Base-by-base conservation (phyloP, 306 rosid species). In the Calophaca sinica region DNA sequence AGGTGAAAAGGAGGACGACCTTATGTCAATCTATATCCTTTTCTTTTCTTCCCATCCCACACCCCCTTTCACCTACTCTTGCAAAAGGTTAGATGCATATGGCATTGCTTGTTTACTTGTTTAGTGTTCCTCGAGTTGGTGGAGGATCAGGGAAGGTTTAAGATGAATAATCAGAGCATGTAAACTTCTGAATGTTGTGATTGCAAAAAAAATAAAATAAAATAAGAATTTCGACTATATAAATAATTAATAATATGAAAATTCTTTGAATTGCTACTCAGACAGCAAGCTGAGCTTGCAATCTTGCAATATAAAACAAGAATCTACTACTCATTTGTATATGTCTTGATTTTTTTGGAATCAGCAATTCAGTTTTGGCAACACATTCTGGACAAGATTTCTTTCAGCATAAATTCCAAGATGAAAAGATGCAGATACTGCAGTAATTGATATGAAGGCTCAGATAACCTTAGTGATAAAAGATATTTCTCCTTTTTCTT, bases 1-100 rank as follows among this genome's bases (percentile, higher is more conserved):
- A 58, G 97, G 98, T 60, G 96, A 94, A 86, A 91, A 88, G 90
- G 97, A 81, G 84, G 96, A 86, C 41, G 88, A 86, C 71, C 78
- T 71, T 32, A 89, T 81, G 90, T 84, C 79, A 72, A 86, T 78
- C 8, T 70, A 93, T 93, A 93, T 93, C 98, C 98, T 91, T 84
- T 73, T 13, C 62, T 60, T 81, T 72, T 8, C 14, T 49, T 60
- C 2, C 35, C 6, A 20, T 20, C 26, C 26, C 26, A 20, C 48
- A 7, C 59, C 41, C 49, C 26, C 41, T 53, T 68, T 48, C 35
- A 12, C 63, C 10, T 46, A 45, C 13, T 5, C 62, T 62, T 63
- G 35, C 52, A 6, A 5, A 62, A 2, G 59, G 45, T 64, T 48
- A 68, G 49, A 70, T 44, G 38, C 5, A 48, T 45, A 62, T 75